Conservation (phyloP, 768 basidiomycete genomes). For the Lactarius akahatsu region DNA sequence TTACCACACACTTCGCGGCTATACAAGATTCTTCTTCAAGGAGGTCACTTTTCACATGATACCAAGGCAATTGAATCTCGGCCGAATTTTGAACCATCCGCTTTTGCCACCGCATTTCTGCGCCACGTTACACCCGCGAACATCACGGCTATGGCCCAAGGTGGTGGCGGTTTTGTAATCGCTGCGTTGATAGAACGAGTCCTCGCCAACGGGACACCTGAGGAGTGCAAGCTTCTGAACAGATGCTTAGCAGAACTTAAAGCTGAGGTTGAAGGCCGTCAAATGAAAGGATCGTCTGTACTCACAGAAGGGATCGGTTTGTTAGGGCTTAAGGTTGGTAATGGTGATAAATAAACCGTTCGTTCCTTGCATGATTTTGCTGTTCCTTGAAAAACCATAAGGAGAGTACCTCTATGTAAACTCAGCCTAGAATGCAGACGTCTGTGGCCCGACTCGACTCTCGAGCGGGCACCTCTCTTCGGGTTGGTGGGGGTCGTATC, state of each 20-base stretch:
- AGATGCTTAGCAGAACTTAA: slow-evolving; percentile 14
- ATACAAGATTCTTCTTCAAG: slow-evolving; percentile 88
- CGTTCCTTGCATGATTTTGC: not conserved
- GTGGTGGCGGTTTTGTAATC: slow-evolving; percentile 72
- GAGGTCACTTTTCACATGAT: slow-evolving; percentile 78
- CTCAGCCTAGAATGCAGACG: not conserved
- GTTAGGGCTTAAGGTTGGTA: not conserved
- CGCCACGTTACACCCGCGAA: slow-evolving; percentile 51
- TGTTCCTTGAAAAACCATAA: not conserved
- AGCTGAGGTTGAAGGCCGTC: slow-evolving; percentile 4
- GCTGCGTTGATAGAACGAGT: slow-evolving; percentile 69
- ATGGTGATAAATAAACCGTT: slow-evolving; percentile 5
- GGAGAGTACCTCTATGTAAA: not conserved
- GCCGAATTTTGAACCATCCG: slow-evolving; percentile 52
- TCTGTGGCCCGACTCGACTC: not conserved
- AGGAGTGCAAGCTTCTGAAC: slow-evolving; percentile 8
- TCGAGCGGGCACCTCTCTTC: not conserved
- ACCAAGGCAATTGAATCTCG: slow-evolving; percentile 54
- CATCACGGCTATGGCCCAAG: slow-evolving; percentile 54
- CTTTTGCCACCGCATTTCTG: slow-evolving; percentile 62
- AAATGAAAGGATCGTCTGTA: slow-evolving; percentile 19
- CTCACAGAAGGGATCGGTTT: slow-evolving; percentile 13
- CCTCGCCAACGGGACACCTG: slow-evolving; percentile 8
- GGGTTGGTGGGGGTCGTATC: not conserved
- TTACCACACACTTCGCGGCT: slow-evolving; percentile 78